Base-by-base conservation (phyloP, 1,139 yeast genomes). In the Pichia sp. region DNA sequence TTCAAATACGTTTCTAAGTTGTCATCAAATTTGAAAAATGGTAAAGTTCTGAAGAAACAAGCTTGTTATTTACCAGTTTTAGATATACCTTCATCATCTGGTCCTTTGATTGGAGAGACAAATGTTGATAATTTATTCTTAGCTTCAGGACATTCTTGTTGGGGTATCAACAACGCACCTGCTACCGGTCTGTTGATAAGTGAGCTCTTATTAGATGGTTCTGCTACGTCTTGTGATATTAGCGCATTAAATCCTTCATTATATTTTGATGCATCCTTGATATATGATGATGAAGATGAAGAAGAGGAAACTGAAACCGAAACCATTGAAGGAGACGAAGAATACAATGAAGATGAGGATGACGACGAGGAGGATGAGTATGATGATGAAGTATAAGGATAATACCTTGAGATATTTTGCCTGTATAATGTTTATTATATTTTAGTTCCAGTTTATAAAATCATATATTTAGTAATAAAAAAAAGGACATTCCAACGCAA, bases 141-240 rank as follows among this genome's bases (percentile, higher is more conserved):
- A 49, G 95, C 97, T 3, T 78, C 94, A 26, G 98, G 97, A 1
- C 98, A 92, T 64, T 83, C 95, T 27, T 92, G 97, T 66, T 92
- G 98, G 98, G 98, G 98, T 28, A 92, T 92, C 52, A 92, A 92
- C 65, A 90, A 92, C 64, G 97, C 97, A 0, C 97, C 97, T 1
- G 97, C 86, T 4, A 88, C 97, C 1, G 98, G 98, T 26, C 81
- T 87, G 58, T 75, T 92, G 41, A 77, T 92, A 84, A 80, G 95
- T 54, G 97, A 92, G 64, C 60, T 92, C 46, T 65, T 92, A 42
- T 65, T 90, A 44, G 97, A 90, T 45, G 97, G 97, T n/a, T 77
- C 75, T 50, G 81, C 83, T 9, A 72, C 66, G 40, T 79, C 87
- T 48, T 95, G 95, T 27, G 86, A 85, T 59, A 77, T 88, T 34